phyloP scores from a whole-genome alignment of 1,284 basidiomycete genomes.

The Moniliophthora roreri region DNA sequence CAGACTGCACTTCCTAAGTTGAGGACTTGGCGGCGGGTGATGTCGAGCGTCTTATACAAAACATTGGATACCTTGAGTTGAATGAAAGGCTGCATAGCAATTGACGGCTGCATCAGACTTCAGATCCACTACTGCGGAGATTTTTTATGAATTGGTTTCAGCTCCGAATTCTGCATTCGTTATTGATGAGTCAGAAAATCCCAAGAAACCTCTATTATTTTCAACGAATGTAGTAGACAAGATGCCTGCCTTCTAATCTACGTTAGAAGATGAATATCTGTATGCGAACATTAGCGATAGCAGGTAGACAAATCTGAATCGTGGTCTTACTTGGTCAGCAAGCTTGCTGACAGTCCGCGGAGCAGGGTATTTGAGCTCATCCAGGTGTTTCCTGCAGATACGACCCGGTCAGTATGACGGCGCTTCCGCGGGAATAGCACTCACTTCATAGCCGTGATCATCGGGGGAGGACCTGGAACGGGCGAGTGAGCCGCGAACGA shows the following conservation, averaged over 20 bases:
- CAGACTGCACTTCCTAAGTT: too few species aligned
- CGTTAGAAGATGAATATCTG: constrained; percentile 1
- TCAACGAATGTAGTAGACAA: too few species aligned
- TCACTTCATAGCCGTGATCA: constrained; percentile 97
- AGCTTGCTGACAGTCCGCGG: constrained; percentile 93
- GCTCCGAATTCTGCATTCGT: too few species aligned
- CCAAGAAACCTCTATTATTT: too few species aligned
- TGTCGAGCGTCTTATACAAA: too few species aligned
- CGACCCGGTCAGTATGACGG: constrained; percentile 10
- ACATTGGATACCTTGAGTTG: too few species aligned
- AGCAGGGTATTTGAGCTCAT: constrained; percentile 83
- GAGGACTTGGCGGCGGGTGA: too few species aligned
- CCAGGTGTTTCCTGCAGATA: constrained; percentile 76
- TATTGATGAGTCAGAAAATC: too few species aligned
- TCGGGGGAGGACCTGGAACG: constrained; percentile 82
- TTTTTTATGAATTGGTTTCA: too few species aligned
- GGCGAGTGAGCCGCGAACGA: constrained; percentile 9
- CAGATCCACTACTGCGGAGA: too few species aligned
- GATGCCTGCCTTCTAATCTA: not conserved
- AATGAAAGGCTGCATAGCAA: too few species aligned
- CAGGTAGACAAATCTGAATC: not conserved
- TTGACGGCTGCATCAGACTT: too few species aligned
- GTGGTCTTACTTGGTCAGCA: constrained; percentile 72
- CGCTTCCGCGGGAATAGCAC: constrained; percentile 27
- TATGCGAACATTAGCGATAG: not conserved